Percentiles rank a stretch among this genome's conserved stretches.
Conservation (phyloP, 805 yeast species). For the Ascoidea rubescens region DNA sequence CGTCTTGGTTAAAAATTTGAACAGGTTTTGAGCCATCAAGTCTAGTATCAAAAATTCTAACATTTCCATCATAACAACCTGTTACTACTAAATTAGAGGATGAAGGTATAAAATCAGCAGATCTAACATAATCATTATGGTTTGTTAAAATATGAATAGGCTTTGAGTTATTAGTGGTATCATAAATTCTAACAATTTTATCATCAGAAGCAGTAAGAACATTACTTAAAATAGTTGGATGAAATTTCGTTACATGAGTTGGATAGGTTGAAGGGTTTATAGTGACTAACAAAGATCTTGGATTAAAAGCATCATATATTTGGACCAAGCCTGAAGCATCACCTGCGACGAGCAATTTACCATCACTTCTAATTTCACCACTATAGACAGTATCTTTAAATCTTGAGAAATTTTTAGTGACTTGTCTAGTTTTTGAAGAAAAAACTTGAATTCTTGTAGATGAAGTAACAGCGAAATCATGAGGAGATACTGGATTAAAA, state of each 20-base stretch:
- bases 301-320: slow-evolving; percentile 71
- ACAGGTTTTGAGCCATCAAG: slow-evolving; percentile 33
- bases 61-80: slow-evolving; percentile 86
- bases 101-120: slow-evolving; percentile 63
- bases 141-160: slow-evolving; percentile 58
- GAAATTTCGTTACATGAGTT: slow-evolving; percentile 87
- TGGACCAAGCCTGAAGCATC: slow-evolving; percentile 92
- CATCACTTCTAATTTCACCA: slow-evolving; percentile 86
- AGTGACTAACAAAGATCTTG: slow-evolving; percentile 67
- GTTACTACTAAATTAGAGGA: slow-evolving; percentile 74
- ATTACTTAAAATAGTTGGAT: slow-evolving; percentile 60
- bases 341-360: slow-evolving; percentile 83
- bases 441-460: slow-evolving; percentile 86
- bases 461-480: slow-evolving; percentile 88
- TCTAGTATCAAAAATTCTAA: slow-evolving; percentile 78
- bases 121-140: slow-evolving; percentile 81
- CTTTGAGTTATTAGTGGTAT: slow-evolving; percentile 61
- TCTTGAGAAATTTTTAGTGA: slow-evolving; percentile 68
- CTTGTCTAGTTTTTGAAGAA: slow-evolving; percentile 89
- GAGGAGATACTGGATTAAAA: slow-evolving; percentile 76
- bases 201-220: slow-evolving; percentile 87
- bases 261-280: slow-evolving; percentile 78
- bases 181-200: slow-evolving; percentile 71
- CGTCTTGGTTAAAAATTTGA: slow-evolving; percentile 51
- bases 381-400: slow-evolving; percentile 87